Evolutionary conservation across 768 basidiomycete species (phyloP).

Genomic region (Hericium coralloides): DNA sequence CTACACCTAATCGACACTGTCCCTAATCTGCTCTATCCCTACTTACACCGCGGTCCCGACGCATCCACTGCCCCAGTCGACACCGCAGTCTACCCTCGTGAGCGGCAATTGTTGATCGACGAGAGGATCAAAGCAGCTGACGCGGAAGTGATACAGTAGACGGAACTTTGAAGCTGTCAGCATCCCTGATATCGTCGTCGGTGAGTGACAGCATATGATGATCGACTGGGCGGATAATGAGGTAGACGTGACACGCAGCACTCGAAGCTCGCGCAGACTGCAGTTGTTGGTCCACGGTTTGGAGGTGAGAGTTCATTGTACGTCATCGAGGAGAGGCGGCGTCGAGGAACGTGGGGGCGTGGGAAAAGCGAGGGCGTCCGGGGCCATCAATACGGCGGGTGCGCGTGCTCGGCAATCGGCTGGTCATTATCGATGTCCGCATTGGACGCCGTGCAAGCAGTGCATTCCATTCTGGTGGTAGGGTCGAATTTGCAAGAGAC

Average conservation of each 20-base stretch:
- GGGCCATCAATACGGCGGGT: too few species aligned
- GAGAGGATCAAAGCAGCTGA: background rate
- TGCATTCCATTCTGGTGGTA: too few species aligned
- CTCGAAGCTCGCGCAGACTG: too few species aligned
- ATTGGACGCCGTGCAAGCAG: too few species aligned
- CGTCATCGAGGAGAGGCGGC: conserved; percentile 16
- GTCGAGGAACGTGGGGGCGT: conserved; percentile 35
- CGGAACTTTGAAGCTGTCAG: background rate
- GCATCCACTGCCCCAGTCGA: background rate
- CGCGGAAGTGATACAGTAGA: background rate
- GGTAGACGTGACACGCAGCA: too few species aligned
- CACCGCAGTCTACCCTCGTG: background rate
- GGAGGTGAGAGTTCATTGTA: background rate
- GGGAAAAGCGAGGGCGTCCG: conserved; percentile 17
- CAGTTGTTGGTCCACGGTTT: too few species aligned
- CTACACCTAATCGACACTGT: background rate
- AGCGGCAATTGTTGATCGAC: background rate
- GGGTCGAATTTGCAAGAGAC: too few species aligned
- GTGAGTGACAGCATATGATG: background rate
- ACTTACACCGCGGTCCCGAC: background rate
- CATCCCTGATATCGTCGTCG: background rate
- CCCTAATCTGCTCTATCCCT: background rate
- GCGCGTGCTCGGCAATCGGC: too few species aligned
- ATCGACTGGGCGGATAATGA: too few species aligned
- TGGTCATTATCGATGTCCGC: too few species aligned